Evolutionary conservation across 176 grass and related monocot genomes (phyloP), one percentile per base, ranked within the genome.

Genomic region (Musa schizocarpa): DNA sequence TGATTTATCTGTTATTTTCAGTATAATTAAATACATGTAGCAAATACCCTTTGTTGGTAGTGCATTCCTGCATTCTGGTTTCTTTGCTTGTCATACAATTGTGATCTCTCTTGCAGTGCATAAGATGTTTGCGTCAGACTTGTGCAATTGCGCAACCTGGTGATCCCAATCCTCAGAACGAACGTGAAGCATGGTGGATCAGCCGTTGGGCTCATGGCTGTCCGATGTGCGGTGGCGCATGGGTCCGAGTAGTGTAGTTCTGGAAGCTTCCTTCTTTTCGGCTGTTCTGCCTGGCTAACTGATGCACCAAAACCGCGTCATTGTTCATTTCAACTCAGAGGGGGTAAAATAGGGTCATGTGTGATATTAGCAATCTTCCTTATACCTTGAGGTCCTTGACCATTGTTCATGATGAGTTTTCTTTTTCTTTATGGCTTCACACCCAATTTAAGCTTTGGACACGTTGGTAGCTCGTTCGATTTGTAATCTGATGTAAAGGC

Each of bases 161-260:
- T 78, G 80, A 49, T 59, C 54, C 64, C 11, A 86, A 71, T 75
- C 79, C 62, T 20, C 19, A 81, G 2, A 94, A 94, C 80, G 95
- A 92, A 54, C 86, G 80, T 2, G 95, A 99, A 77, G 88, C 95
- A 2, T 99, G 86, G 86, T 99, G 90, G 90, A 89, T 99, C 71
- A 92, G 95, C 78, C 71, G 95, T 25, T 99, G 95, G 95, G 83
- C 77, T 64, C 81, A 87, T 63, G 90, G 86, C 17, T 99, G 95
- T 70, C 95, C 95, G 26, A 99, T 99, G 90, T 99, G 95, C 64
- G 95, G 95, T 49, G 95, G 95, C 11, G 86, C 95, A 19, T 99
- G 95, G 95, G 88, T 94, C 81, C 89, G 84, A 84, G 95, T 99
- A 54, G 95, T 94, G 67, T 99, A 65, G 49, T 65, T 69, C 1